Base-by-base conservation (phyloP, 129 eudicot species). In the Mikania micrantha region DNA sequence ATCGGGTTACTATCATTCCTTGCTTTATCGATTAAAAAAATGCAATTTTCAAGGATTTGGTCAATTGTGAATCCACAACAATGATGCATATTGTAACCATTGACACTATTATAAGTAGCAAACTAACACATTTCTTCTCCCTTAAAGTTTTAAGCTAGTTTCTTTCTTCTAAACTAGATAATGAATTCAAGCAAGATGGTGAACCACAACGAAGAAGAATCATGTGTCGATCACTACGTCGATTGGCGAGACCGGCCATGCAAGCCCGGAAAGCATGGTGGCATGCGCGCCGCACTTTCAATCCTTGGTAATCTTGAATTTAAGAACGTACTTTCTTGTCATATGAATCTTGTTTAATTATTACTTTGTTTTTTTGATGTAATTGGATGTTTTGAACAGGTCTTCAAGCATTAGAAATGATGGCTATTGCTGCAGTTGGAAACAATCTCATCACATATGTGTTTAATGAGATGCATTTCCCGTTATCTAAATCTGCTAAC, bases 391-490 rank as follows among this genome's bases (percentile, higher is more conserved):
- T n/a, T n/a, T n/a, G n/a, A 4, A 40, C 81, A 85, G 96, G 90
- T 17, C 84, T 88, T 20, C 96, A 85, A 57, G 87, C 90, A 25
- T 88, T 88, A 49, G 96, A 88, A 81, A 88, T 88, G 92, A 88
- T 85, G 92, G 96, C 92, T 52, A 81, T 88, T 47, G 96, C 96
- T 4, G 96, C 89, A 0, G 92, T 88, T 53, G 96, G 96, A 61
- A 88, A 83, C 74, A 88, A 88, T 69, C 87, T 88, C 52, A 88
- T 88, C 8, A 88, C 92, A 12, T 88, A 88, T 57, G 92, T 88
- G 21, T 88, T 88, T 68, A 83, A 85, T 45, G 96, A 85, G 72
- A 88, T 88, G 96, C 96, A 88, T 77, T 88, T 78, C 35, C 90
- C 96, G 28, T 57, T 88, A 71, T 77, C 96, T 8, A 85, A 85